Evolutionary conservation across 805 yeast genomes (phyloP).

Genomic region (Kurtzmaniella fragi): DNA sequence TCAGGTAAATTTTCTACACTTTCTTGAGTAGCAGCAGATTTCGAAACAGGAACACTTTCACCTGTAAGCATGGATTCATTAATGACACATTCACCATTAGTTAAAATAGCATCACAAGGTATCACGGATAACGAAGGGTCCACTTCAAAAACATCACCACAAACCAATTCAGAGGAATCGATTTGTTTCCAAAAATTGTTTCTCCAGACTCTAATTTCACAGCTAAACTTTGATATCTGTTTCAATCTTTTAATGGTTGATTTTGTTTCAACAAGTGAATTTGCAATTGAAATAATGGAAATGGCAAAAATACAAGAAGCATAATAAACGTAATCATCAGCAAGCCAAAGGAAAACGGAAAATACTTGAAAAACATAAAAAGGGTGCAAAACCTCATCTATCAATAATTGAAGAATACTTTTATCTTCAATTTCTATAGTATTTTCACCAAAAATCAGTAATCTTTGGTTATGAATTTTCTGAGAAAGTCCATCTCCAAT

Average conservation of each 20-base stretch:
- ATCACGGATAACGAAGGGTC: slow-evolving; percentile 71
- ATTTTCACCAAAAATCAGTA: slow-evolving; percentile 72
- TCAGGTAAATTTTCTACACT: slow-evolving; percentile 51
- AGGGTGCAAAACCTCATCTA: slow-evolving; percentile 91
- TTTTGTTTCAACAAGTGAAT: slow-evolving; percentile 83
- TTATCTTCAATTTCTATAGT: slow-evolving; percentile 73
- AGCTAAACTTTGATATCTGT: slow-evolving; percentile 67
- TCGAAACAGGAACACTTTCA: slow-evolving; percentile 95
- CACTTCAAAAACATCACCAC: slow-evolving; percentile 93
- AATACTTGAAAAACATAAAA: slow-evolving; percentile 93
- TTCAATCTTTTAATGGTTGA: slow-evolving; percentile 66
- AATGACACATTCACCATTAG: slow-evolving; percentile 93
- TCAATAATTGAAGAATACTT: slow-evolving; percentile 54
- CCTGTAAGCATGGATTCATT: slow-evolving; percentile 98
- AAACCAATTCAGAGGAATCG: slow-evolving; percentile 75
- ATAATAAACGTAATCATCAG: slow-evolving; percentile 89
- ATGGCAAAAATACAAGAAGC: slow-evolving; percentile 89
- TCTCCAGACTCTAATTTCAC: slow-evolving; percentile 84
- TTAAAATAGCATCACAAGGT: slow-evolving; percentile 85
- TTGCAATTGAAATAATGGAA: slow-evolving; percentile 72
- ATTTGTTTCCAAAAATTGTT: slow-evolving; percentile 89
- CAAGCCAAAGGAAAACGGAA: slow-evolving; percentile 85
- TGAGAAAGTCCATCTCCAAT: slow-evolving; percentile 68
- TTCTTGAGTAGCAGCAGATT: slow-evolving; percentile 60
- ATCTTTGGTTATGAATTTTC: slow-evolving; percentile 62